Evolutionary conservation across 1,139 yeast genomes (phyloP).

Genomic region (Saccharomyces uvarum): DNA sequence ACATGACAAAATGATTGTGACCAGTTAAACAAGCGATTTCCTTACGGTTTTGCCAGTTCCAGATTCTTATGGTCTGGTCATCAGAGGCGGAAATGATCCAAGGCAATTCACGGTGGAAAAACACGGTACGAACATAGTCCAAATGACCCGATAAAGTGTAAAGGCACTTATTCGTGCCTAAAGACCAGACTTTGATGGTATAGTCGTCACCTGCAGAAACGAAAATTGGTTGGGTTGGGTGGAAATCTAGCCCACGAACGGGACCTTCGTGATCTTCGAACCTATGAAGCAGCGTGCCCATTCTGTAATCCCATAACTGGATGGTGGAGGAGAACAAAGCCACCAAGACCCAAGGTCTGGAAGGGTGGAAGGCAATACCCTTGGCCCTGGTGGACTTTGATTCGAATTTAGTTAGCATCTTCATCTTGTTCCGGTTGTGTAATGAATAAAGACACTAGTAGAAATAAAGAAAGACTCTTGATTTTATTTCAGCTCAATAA

Average conservation of each 20-base stretch:
- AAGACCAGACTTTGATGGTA: constrained; percentile 91
- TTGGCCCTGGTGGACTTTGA: constrained; percentile 98
- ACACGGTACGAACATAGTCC: constrained; percentile 91
- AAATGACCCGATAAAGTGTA: constrained; percentile 89
- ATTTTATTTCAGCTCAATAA: neutral
- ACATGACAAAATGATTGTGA: constrained; percentile 96
- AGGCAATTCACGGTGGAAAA: constrained; percentile 92
- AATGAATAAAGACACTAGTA: constrained; percentile 1
- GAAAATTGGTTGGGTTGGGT: constrained; percentile 94
- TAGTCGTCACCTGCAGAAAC: constrained; percentile 98
- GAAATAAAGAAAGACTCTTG: neutral
- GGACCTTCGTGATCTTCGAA: constrained; percentile 99
- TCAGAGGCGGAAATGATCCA: constrained; percentile 96
- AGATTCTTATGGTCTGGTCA: constrained; percentile 95
- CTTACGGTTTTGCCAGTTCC: constrained; percentile 99
- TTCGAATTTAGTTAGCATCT: constrained; percentile 96
- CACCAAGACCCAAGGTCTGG: constrained; percentile 90
- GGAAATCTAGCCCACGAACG: constrained; percentile 90
- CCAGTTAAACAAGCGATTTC: constrained; percentile 97
- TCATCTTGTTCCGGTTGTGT: constrained; percentile 45
- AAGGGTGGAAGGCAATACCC: constrained; percentile 95
- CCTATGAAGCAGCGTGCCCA: constrained; percentile 95
- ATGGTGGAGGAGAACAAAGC: constrained; percentile 91
- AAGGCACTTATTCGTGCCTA: constrained; percentile 81
- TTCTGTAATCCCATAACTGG: constrained; percentile 97